A percentile compares a stretch with the other conserved stretches of the same genome.
Conservation (phyloP, 345 rosid genomes). For the Hibiscus mutabilis region DNA sequence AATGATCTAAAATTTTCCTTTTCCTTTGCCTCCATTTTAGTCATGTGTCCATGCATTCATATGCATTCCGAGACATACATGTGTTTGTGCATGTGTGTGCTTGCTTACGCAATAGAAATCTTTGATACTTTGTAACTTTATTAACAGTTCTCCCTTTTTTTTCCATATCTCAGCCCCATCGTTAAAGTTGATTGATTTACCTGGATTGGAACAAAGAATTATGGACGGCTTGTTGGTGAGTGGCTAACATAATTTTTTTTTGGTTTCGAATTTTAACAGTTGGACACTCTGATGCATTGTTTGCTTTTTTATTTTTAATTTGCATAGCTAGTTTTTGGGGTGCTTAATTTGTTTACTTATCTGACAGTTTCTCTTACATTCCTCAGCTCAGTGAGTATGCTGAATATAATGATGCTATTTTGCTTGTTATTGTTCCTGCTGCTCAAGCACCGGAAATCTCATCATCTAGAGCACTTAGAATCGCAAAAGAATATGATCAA, state of each 20-base stretch:
- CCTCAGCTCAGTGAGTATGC: slow-evolving; percentile 66
- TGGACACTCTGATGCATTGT: not conserved
- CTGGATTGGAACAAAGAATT: slow-evolving; percentile 95
- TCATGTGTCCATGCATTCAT: not conserved
- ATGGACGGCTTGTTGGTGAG: slow-evolving; percentile 87
- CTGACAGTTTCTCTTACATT: slow-evolving; percentile 12
- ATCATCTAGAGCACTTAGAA: slow-evolving; percentile 78
- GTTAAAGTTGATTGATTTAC: slow-evolving; percentile 84
- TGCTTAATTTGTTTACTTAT: slow-evolving; percentile 7
- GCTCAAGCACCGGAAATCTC: slow-evolving; percentile 84
- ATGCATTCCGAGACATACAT: not conserved
- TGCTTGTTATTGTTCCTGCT: slow-evolving; percentile 88
- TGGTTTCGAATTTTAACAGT: not conserved
- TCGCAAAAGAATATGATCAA: slow-evolving; percentile 88
- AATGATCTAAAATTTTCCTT: not conserved
- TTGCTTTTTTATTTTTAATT: not conserved
- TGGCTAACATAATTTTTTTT: not conserved
- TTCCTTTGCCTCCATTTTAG: not conserved
- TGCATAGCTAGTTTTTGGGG: not conserved
- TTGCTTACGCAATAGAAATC: not conserved
- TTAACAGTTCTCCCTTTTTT: not conserved
- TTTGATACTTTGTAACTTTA: not conserved
- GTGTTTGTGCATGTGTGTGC: not conserved
- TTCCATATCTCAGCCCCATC: slow-evolving; percentile 73
- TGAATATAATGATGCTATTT: slow-evolving; percentile 84